Conservation (phyloP, 352 stramenopile species). For the Blastocystis sp. region DNA sequence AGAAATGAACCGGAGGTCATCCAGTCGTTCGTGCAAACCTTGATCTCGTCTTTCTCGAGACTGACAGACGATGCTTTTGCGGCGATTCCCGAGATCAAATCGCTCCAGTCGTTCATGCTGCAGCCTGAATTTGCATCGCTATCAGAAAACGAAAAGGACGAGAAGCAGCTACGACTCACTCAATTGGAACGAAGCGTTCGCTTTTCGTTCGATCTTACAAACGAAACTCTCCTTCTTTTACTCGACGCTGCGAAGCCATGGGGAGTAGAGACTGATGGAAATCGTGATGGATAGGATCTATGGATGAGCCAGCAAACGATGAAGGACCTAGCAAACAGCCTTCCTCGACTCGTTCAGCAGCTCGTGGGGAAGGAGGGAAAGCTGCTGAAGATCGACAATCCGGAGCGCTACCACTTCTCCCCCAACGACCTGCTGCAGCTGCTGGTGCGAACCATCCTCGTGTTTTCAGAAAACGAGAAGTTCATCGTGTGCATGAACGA, state of each 20-base stretch:
- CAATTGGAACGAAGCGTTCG: conserved; percentile 10
- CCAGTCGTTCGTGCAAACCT: neutral
- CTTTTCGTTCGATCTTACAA: conserved; percentile 29
- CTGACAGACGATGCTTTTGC: conserved; percentile 34
- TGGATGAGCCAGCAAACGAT: conserved; percentile 5
- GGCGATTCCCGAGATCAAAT: conserved; percentile 38
- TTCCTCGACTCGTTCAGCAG: conserved; percentile 29
- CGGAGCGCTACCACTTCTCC: conserved; percentile 46
- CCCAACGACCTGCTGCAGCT: conserved; percentile 29
- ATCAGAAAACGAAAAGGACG: conserved; percentile 12
- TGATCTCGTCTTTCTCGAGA: conserved; percentile 37
- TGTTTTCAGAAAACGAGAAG: neutral
- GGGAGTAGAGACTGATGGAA: neutral
- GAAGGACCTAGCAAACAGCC: neutral
- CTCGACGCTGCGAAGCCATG: conserved; percentile 9
- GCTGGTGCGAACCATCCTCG: neutral
- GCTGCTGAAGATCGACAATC: conserved; percentile 29
- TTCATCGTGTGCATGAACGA: conserved; percentile 41
- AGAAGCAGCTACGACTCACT: conserved; percentile 28
- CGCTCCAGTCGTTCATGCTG: neutral
- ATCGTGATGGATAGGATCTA: neutral
- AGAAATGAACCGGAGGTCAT: conserved; percentile 3
- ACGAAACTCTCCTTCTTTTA: conserved; percentile 43
- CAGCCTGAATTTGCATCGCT: conserved; percentile 28
- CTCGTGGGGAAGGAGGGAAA: conserved; percentile 45